phyloP scores from a whole-genome alignment of 768 basidiomycete species.

The Boletellus sp. region DNA sequence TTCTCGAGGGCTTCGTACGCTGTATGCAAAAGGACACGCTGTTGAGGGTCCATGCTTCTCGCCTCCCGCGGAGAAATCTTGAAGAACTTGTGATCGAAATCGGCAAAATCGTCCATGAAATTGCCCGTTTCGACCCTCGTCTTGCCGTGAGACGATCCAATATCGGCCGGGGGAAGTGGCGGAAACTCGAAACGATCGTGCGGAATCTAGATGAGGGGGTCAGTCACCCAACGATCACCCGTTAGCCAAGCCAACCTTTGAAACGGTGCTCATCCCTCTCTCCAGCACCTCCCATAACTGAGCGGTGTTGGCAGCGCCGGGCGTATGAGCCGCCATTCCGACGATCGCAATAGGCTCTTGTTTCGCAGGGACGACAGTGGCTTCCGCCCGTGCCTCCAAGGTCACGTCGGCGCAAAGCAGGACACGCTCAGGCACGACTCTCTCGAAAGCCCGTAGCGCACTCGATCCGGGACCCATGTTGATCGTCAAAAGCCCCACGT shows the following conservation, averaged over 20 bases:
- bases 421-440: constrained; percentile 24
- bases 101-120: constrained; percentile 53
- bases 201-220: constrained; percentile 49
- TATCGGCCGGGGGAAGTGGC: constrained; percentile 31
- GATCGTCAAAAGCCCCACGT: constrained; percentile 34
- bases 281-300: constrained; percentile 60
- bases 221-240: not conserved
- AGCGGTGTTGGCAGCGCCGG: constrained; percentile 44
- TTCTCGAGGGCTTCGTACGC: constrained; percentile 68
- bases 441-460: constrained; percentile 38
- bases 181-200: constrained; percentile 49
- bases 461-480: constrained; percentile 50
- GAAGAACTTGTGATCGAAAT: constrained; percentile 72
- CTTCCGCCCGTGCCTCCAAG: constrained; percentile 5
- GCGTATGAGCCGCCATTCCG: constrained; percentile 61
- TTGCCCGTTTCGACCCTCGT: constrained; percentile 59
- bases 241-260: constrained; percentile 41
- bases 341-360: constrained; percentile 63
- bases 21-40: constrained; percentile 61
- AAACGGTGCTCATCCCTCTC: constrained; percentile 51
- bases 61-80: constrained; percentile 73
- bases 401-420: constrained; percentile 17
- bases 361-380: constrained; percentile 11
- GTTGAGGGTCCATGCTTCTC: constrained; percentile 73
- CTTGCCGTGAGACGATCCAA: constrained; percentile 33